phyloP scores from a whole-genome alignment of 768 basidiomycete genomes.

The Boletus eberwhitei region DNA sequence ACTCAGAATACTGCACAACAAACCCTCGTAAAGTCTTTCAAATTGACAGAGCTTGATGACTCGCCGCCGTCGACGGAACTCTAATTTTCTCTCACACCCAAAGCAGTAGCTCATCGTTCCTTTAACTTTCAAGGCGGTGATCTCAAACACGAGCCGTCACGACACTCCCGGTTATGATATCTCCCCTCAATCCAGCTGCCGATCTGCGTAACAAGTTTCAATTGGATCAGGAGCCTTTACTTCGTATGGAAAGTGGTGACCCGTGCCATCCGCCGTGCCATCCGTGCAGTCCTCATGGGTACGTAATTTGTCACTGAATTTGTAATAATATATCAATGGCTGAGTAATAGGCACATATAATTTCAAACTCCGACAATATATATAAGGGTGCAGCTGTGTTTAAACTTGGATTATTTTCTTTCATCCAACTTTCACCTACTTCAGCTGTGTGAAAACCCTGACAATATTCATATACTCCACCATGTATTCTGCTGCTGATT shows the following conservation, averaged over 20 bases:
- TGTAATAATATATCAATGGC: neutral
- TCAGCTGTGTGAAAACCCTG: neutral
- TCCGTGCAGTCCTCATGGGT: neutral
- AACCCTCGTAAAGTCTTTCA: conserved; percentile 3
- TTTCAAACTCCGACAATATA: conserved; percentile 18
- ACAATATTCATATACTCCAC: neutral
- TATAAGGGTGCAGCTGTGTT: conserved; percentile 8
- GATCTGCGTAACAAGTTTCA: no score
- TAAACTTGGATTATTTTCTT: neutral
- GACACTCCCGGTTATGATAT: neutral
- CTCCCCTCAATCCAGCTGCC: neutral
- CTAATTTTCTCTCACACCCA: conserved; percentile 13
- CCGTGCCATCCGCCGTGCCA: no score
- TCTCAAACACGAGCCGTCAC: neutral
- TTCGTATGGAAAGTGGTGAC: no score
- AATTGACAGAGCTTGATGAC: conserved; percentile 13
- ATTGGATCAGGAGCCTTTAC: no score
- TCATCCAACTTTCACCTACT: neutral
- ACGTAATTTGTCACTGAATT: neutral
- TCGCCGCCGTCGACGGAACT: conserved; percentile 7
- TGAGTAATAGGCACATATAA: neutral
- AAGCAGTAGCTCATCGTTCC: no score
- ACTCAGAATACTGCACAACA: no score
- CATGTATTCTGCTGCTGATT: conserved; percentile 3
- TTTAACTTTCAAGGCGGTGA: no score